These are phyloP conservation scores for Hymenoscyphus repandus DNA, from an alignment of 2,329 filamentous ascomycete species.

Conservation along the genomic window DNA sequence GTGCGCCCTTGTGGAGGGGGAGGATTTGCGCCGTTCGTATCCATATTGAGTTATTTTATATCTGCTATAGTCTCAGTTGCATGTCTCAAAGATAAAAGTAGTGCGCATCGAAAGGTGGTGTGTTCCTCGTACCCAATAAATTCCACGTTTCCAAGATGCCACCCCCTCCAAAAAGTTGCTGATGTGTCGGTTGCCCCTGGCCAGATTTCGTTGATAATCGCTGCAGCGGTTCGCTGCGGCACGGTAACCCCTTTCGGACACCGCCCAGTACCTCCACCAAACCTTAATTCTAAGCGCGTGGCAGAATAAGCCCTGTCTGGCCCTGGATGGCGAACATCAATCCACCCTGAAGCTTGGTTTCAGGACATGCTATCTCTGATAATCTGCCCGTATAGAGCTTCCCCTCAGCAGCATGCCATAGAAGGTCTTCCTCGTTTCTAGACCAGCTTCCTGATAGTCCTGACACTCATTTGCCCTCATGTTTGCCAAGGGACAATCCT, in stretches of 20 bases:
- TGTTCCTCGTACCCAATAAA: not conserved
- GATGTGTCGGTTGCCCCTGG: not conserved
- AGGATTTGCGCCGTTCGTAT: slow-evolving; percentile 3
- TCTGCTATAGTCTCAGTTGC: not conserved
- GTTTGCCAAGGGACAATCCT: slow-evolving; percentile 11
- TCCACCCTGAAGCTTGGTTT: slow-evolving; percentile 17
- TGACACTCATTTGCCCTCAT: slow-evolving; percentile 5
- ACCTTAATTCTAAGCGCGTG: slow-evolving; percentile 12
- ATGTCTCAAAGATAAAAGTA: too few relatives aligned
- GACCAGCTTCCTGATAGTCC: not conserved
- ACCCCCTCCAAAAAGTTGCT: too few relatives aligned
- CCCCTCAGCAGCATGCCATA: slow-evolving; percentile 3
- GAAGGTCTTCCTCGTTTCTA: slow-evolving; percentile 14
- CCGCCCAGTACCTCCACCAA: slow-evolving; percentile 8
- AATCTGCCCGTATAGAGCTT: slow-evolving; percentile 3
- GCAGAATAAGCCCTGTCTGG: slow-evolving; percentile 7
- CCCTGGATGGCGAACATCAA: slow-evolving; percentile 1
- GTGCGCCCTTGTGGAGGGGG: slow-evolving; percentile 9
- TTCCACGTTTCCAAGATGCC: too few relatives aligned
- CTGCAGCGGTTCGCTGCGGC: not conserved
- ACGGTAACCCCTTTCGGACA: not conserved
- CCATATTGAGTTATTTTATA: not conserved
- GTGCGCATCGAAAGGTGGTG: too few relatives aligned
- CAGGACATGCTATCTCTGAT: slow-evolving; percentile 10
- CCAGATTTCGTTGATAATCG: not conserved